A percentile compares a stretch with the other conserved stretches of the same genome.
phyloP scores from a whole-genome alignment of 805 yeast species.

The Sugiyamaella valdiviana region DNA sequence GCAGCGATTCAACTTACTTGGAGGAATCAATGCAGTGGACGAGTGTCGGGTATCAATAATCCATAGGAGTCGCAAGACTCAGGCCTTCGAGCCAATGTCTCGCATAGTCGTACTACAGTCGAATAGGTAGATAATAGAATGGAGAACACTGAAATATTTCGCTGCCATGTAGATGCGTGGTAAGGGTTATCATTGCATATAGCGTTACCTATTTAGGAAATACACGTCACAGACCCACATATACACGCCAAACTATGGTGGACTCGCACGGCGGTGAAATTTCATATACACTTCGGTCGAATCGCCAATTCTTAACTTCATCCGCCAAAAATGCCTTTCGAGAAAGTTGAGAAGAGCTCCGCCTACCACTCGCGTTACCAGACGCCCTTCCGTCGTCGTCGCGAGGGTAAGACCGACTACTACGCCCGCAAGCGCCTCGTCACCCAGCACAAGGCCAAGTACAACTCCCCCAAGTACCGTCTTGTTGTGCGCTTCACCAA shows the following conservation, averaged over 20 bases:
- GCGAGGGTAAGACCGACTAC: conserved; percentile 99
- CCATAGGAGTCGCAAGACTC: no score
- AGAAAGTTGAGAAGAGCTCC: conserved; percentile 65
- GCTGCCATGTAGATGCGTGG: no score
- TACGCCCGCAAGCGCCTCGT: conserved; percentile 99
- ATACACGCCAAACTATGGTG: neutral
- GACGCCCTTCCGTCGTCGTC: conserved; percentile 99
- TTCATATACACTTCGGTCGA: neutral
- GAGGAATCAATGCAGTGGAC: neutral
- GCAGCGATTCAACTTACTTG: neutral
- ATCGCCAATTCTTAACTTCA: neutral
- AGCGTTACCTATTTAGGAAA: neutral
- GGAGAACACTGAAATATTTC: no score
- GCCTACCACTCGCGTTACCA: conserved; percentile 99
- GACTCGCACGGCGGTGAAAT: neutral
- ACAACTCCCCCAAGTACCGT: conserved; percentile 99
- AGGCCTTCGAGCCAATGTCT: no score
- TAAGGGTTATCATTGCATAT: neutral
- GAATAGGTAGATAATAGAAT: no score
- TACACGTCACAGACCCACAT: neutral
- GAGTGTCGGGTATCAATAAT: neutral
- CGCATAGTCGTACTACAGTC: no score
- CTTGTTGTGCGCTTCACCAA: conserved; percentile 99
- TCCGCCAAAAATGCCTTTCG: conserved; percentile 63
- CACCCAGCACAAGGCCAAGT: conserved; percentile 99